Percentiles rank a stretch among this genome's conserved stretches.
Evolutionary conservation across 2,329 filamentous ascomycete species (phyloP).

Genomic region (Ophiostoma sp.): DNA sequence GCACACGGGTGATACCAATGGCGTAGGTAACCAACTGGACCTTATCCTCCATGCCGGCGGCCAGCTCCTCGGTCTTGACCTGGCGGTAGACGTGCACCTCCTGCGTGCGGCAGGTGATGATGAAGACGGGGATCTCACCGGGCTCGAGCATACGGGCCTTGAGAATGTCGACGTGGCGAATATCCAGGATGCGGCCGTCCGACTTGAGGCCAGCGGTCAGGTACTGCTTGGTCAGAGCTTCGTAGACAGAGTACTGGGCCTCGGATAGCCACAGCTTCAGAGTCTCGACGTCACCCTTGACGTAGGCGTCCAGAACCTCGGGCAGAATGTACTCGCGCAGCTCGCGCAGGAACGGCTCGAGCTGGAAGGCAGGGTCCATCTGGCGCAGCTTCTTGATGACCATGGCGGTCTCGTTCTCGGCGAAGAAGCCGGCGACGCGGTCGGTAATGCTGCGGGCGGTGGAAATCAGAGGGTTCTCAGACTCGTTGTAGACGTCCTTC

Average conservation of each 20-base stretch:
- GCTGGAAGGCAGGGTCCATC: slow-evolving; percentile 92
- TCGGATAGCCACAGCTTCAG: slow-evolving; percentile 95
- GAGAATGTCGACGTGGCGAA: slow-evolving; percentile 87
- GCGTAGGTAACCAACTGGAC: slow-evolving; percentile 98
- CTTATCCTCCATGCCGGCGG: slow-evolving; percentile 97
- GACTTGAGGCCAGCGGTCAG: slow-evolving; percentile 90
- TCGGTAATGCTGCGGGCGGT: slow-evolving; percentile 95
- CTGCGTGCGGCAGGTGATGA: slow-evolving; percentile 93
- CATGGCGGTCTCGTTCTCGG: slow-evolving; percentile 95
- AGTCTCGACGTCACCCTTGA: slow-evolving; percentile 89
- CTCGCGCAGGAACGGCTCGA: slow-evolving; percentile 91
- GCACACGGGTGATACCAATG: slow-evolving; percentile 89
- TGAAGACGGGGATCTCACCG: slow-evolving; percentile 90
- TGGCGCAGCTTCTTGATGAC: slow-evolving; percentile 97
- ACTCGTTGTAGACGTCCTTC: slow-evolving; percentile 88
- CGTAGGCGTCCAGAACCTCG: slow-evolving; percentile 95
- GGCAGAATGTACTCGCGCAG: slow-evolving; percentile 97
- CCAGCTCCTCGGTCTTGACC: slow-evolving; percentile 82
- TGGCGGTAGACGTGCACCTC: slow-evolving; percentile 98
- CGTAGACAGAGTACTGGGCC: slow-evolving; percentile 94
- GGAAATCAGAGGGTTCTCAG: slow-evolving; percentile 91
- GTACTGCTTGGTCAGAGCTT: slow-evolving; percentile 95
- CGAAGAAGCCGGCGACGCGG: slow-evolving; percentile 90
- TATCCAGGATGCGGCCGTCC: slow-evolving; percentile 92
- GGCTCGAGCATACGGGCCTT: slow-evolving; percentile 79